Conservation (phyloP, 2,329 filamentous ascomycete genomes). For the Colletotrichum tanaceti region DNA sequence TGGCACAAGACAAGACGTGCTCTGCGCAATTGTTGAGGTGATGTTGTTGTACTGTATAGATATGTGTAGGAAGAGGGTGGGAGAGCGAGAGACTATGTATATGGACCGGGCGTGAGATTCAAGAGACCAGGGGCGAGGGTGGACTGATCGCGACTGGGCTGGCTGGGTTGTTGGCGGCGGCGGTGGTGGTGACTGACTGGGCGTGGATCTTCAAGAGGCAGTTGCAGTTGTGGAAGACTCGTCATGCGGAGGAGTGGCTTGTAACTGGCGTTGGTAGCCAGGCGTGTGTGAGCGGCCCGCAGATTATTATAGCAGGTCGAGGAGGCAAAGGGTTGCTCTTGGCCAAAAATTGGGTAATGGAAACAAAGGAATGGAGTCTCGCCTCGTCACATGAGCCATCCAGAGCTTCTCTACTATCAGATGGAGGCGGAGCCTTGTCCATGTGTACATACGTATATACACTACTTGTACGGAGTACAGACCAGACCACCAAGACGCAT, state of each 20-base stretch:
- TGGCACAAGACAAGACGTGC: constrained; percentile 40
- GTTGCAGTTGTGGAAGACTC: constrained; percentile 20
- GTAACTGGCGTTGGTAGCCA: constrained; percentile 20
- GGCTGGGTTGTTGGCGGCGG: not conserved
- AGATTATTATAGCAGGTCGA: constrained; percentile 40
- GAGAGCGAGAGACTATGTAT: constrained; percentile 8
- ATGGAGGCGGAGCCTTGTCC: constrained; percentile 39
- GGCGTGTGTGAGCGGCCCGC: constrained; percentile 39
- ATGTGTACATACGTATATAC: too few relatives aligned
- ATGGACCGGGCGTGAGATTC: constrained; percentile 10
- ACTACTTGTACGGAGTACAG: too few relatives aligned
- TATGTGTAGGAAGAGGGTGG: not conserved
- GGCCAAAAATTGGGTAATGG: constrained; percentile 59
- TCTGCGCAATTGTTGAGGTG: constrained; percentile 41
- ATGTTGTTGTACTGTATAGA: constrained; percentile 7
- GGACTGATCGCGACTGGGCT: constrained; percentile 15
- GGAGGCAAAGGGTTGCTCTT: constrained; percentile 41
- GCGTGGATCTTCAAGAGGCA: constrained; percentile 25
- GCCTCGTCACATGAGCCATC: constrained; percentile 52
- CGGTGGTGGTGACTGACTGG: not conserved
- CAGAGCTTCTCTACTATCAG: constrained; percentile 39
- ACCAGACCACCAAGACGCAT: constrained; percentile 3
- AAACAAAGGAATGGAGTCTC: constrained; percentile 58
- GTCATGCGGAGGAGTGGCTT: constrained; percentile 26
- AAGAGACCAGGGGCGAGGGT: constrained; percentile 23